Conservation (phyloP, 208 protist genomes). For the Entamoeba histolytica region DNA sequence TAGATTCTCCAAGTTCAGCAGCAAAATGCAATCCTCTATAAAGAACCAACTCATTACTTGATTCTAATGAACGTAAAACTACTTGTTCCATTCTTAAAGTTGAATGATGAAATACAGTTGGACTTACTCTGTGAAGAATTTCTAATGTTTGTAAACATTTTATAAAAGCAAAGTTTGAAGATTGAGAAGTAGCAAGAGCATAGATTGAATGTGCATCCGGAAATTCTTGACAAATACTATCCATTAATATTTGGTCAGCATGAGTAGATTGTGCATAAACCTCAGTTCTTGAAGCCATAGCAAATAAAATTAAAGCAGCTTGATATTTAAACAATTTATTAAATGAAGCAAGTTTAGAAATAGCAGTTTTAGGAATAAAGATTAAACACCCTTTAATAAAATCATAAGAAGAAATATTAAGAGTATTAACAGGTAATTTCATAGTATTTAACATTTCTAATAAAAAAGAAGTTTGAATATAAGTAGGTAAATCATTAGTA, state of each 20-base stretch:
- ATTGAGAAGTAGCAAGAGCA: not conserved
- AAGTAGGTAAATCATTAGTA: too few species aligned
- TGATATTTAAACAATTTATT: not conserved
- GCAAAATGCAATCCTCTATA: too few species aligned
- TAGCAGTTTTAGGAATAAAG: not conserved
- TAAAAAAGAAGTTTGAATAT: too few species aligned
- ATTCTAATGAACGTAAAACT: too few species aligned
- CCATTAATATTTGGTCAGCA: not conserved
- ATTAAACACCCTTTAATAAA: too few species aligned
- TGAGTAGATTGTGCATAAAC: not conserved
- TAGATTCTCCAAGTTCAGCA: too few species aligned
- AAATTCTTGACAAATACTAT: not conserved
- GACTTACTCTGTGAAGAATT: not conserved
- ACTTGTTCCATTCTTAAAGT: too few species aligned
- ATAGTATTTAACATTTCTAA: too few species aligned
- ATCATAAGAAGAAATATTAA: too few species aligned
- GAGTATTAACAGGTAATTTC: too few species aligned
- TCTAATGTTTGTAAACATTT: not conserved
- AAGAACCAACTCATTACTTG: too few species aligned
- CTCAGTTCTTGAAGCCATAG: not conserved
- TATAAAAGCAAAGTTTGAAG: not conserved
- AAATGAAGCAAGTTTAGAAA: not conserved
- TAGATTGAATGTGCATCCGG: not conserved
- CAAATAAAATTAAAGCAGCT: not conserved
- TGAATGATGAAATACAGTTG: too few species aligned